Evolutionary conservation across 208 protist species (phyloP), one percentile per base, ranked within the genome.

Genomic region (Leishmania turanica): DNA sequence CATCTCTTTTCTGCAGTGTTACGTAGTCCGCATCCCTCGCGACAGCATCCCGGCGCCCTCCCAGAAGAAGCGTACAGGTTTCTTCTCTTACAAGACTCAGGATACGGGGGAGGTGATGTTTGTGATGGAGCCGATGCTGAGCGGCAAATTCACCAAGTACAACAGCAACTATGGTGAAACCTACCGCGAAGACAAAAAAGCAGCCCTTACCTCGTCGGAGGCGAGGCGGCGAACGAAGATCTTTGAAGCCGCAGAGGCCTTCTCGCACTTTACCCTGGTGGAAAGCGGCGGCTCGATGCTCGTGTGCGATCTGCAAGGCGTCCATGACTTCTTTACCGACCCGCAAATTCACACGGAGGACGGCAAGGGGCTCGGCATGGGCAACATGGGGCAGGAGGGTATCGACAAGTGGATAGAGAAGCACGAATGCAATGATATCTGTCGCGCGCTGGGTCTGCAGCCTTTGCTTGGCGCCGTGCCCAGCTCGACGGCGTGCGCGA

Each of bases 121-220:
- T 71, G 87, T 94, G 69, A 97, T 97, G 91, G 92, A 97, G 85
- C 93, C 92, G n/a, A 96, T 94, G 88, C 84, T 97, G n/a, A 86
- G 78, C 51, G 94, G 94, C 3, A 74, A 87, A 70, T 97, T 95
- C 82, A 95, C 91, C 75, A 97, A 97, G 88, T 95, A 97, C 90
- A 97, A 96, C 89, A 96, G 87, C 81, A 97, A 97, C 90, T 96
- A 91, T 86, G 94, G 94, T 15, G 86, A 94, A 73, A 89, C 81
- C 31, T 96, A 95, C 79, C 82, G 79, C 5, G 85, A 95, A 40
- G 92, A 96, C 68, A 94, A 92, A 80, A 89, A 90, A 66, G 79
- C 86, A 0, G 78, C 70, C 45, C 84, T 91, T 45, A 95, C 87
- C 7, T 78, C 81, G 1, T 75, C 80, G 17, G 82, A 95, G 66